Base-by-base conservation (phyloP, 192 early-diverging fungal genomes). In the Podochytrium sp. region DNA sequence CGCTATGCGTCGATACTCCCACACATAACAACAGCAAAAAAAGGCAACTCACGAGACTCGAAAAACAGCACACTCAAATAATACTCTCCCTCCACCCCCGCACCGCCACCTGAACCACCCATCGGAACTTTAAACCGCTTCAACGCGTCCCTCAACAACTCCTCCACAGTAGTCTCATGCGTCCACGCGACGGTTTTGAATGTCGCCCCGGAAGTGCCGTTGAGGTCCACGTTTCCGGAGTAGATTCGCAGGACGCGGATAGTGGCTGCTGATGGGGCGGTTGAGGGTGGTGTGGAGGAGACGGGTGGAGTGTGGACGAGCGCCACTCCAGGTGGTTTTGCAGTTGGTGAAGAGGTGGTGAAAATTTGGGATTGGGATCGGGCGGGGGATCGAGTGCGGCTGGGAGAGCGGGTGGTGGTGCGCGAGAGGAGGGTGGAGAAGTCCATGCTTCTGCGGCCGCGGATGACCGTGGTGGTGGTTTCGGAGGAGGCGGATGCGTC, bases 201-300 rank as follows among this genome's bases (percentile, higher is more conserved):
- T 0, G 84, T 85, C 25, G 77, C 62, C 0, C 12, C 7, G 14
- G 81, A 78, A n/a, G n/a, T n/a, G n/a, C n/a, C n/a, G 56, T 80
- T 80, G 34, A 85, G 63, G 75, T 85, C 84, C 3, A 82, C 80
- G 55, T 85, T 85, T 32, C 84, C 84, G 34, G 84, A 79, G 34
- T 77, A 85, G 10, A 85, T 82, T 29, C 84, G 76, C 7, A 85
- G 64, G 25, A 85, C 84, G 56, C 76, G 77, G 61, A 85, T 80
- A 14, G 84, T 79, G 35, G 79, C 76, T 65, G 77, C n/a, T 4
- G 39, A 3, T 0, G 63, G 10, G 27, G 32, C 37, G 38, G 50
- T 30, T 30, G 52, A 4, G 34, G 47, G 27, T 18, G 55, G 12
- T 47, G 43, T 47, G n/a, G 43, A n/a, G n/a, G n/a, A n/a, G n/a